Conservation (phyloP, 2,329 filamentous ascomycete genomes). For the Colletotrichum lentis region DNA sequence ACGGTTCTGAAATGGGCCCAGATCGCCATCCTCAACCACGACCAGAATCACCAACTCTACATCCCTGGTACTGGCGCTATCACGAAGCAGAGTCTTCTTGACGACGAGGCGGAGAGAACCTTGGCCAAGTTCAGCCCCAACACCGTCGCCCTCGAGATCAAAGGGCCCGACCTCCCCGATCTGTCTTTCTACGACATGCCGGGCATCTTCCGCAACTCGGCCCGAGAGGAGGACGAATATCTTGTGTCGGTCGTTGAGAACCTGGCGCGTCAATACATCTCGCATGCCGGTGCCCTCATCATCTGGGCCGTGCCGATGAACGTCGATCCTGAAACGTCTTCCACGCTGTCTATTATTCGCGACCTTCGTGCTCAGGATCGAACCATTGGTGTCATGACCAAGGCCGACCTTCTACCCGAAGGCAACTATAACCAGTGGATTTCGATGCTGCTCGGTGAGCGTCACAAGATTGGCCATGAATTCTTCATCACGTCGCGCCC, state of each 20-base stretch:
- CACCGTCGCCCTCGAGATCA: constrained; percentile 78
- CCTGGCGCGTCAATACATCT: constrained; percentile 74
- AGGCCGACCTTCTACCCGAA: constrained; percentile 76
- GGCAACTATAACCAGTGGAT: constrained; percentile 66
- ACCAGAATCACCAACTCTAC: constrained; percentile 60
- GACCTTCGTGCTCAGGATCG: constrained; percentile 63
- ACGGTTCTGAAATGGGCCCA: constrained; percentile 77
- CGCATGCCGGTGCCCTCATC: constrained; percentile 74
- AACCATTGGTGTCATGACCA: constrained; percentile 82
- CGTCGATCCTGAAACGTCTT: constrained; percentile 78
- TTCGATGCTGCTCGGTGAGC: constrained; percentile 67
- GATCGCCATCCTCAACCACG: constrained; percentile 76
- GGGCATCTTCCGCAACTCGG: constrained; percentile 77
- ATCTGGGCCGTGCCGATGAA: constrained; percentile 82
- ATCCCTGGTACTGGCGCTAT: constrained; percentile 59
- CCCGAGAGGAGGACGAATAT: constrained; percentile 70
- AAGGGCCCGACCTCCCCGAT: constrained; percentile 73
- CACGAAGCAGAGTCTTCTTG: constrained; percentile 47
- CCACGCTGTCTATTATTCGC: constrained; percentile 71
- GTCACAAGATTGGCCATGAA: constrained; percentile 72
- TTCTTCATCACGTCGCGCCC: constrained; percentile 82
- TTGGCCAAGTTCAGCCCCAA: constrained; percentile 83
- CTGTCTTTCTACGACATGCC: constrained; percentile 87
- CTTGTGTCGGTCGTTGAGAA: constrained; percentile 77
- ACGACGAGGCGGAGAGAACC: constrained; percentile 52